These are phyloP conservation scores for Durotheca rogersii DNA, from an alignment of 495 filamentous ascomycete species.

Conservation along the genomic window DNA sequence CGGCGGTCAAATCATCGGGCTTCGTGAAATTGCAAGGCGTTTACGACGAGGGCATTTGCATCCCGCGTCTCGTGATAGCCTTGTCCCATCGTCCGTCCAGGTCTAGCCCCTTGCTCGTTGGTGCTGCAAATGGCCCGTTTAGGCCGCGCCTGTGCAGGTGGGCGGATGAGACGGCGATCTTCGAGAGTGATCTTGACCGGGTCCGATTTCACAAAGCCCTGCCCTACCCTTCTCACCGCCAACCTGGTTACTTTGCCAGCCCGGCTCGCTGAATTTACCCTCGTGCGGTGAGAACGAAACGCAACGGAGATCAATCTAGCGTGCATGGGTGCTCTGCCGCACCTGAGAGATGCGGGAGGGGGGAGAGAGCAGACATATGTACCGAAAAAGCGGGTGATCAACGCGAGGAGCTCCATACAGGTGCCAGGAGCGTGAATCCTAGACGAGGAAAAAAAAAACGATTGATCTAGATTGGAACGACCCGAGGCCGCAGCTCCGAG, in stretches of 20 bases:
- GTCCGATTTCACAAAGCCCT: conserved; percentile 2
- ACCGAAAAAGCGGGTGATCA: conserved; percentile 25
- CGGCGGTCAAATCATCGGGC: not conserved
- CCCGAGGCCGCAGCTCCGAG: conserved; percentile 23
- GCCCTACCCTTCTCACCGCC: conserved; percentile 6
- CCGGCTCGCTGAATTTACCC: not conserved
- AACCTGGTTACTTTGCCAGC: conserved; percentile 1
- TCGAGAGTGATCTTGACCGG: conserved; percentile 11
- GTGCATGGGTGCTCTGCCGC: not conserved
- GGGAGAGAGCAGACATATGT: conserved; percentile 15
- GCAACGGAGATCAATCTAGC: not conserved
- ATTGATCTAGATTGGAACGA: conserved; percentile 27
- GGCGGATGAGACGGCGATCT: conserved; percentile 17
- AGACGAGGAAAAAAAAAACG: conserved; percentile 23
- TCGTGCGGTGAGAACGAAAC: not conserved
- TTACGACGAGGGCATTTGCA: conserved; percentile 10
- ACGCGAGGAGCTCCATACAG: conserved; percentile 15
- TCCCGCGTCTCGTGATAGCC: not conserved
- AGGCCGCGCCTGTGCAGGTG: conserved; percentile 21
- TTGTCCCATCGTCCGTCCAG: conserved; percentile 10
- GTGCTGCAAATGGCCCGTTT: conserved; percentile 25
- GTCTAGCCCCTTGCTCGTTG: conserved; percentile 19
- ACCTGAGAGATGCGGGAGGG: conserved; percentile 15
- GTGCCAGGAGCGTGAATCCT: conserved; percentile 6
- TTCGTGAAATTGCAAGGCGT: not conserved